Percentiles rank a stretch among this genome's conserved stretches.
These are phyloP conservation scores for Ustilago xerochloae DNA, from an alignment of 1,284 basidiomycete species.

Conservation along the genomic window DNA sequence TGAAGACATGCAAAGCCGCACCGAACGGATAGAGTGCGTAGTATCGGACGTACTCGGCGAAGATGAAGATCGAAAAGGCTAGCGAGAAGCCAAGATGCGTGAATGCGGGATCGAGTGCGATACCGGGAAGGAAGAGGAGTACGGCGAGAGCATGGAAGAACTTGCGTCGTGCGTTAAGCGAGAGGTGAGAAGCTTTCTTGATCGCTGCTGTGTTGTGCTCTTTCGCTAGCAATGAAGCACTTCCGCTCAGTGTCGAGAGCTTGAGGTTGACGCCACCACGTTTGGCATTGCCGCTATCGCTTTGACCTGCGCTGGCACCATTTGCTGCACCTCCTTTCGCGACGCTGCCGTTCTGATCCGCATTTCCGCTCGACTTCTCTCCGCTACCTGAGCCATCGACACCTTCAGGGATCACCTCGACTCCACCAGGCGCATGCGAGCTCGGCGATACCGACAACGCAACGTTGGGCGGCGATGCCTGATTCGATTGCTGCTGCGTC, in stretches of 20 bases:
- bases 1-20: slow-evolving; percentile 91
- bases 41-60: slow-evolving; percentile 74
- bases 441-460: slow-evolving; percentile 17
- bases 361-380: slow-evolving; percentile 6
- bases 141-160: slow-evolving; percentile 97
- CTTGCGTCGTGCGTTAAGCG: slow-evolving; percentile 93
- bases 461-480: slow-evolving; percentile 7
- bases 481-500: slow-evolving; percentile 17
- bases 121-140: slow-evolving; percentile 93
- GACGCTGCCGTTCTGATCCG: neutral
- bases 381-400: neutral
- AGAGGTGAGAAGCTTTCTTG: slow-evolving; percentile 70
- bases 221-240: slow-evolving; percentile 37
- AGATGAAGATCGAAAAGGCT: slow-evolving; percentile 65
- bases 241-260: slow-evolving; percentile 32
- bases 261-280: slow-evolving; percentile 34
- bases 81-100: slow-evolving; percentile 92
- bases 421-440: slow-evolving; percentile 40
- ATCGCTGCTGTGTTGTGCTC: slow-evolving; percentile 45
- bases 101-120: slow-evolving; percentile 93
- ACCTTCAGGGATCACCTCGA: slow-evolving; percentile 15
- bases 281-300: slow-evolving; percentile 13
- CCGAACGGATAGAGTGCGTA: slow-evolving; percentile 98
- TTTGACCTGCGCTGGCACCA: slow-evolving; percentile 3
- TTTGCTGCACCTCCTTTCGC: neutral